Evolutionary conservation across 257 asterid species (phyloP), one percentile per base, ranked within the genome.

Genomic region (Nyctanthes arbortristis): DNA sequence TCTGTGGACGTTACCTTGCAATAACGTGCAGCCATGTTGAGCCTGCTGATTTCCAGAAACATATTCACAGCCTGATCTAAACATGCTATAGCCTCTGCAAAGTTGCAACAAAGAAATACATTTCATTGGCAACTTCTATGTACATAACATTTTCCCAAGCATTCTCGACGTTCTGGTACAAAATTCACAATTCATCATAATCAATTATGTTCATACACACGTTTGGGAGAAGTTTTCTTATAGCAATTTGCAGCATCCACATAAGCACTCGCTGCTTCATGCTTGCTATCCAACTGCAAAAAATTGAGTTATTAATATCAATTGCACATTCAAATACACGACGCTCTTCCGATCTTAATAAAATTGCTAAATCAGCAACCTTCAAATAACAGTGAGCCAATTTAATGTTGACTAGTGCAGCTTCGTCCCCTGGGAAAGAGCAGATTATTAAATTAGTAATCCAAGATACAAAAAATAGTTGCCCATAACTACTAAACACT

Each of bases 241-340:
- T 79, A 83, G 76, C 83, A 83, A 63, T 77, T 77, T 35, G 85
- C 88, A 27, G 79, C 77, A 72, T 80, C 88, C 52, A 75, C 78
- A 67, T 80, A 80, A 30, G 83, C 85, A 31, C 57, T 83, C 6
- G 85, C 84, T 77, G 83, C 85, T 78, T 83, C 88, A 65, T 83
- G 85, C 65, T 69, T 74, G 76, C 81, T 75, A 49, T 67, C 88
- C 65, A 52, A 72, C 88, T 83, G 78, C 74, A 56, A 66, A 47
- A 47, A 54, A 16, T n/a, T 24, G 30, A 52, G 45, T 30, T 12
- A 56, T 27, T 35, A 16, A 10, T 40, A 75, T 75, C 56, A 74
- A n/a, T 29, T 70, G 64, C 69, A 40, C 54, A 57, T n/a, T n/a
- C n/a, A n/a, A n/a, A n/a, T n/a, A n/a, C n/a, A n/a, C n/a, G n/a